Conservation (phyloP, 2,329 filamentous ascomycete genomes). For the Phyllosticta citriasiana region DNA sequence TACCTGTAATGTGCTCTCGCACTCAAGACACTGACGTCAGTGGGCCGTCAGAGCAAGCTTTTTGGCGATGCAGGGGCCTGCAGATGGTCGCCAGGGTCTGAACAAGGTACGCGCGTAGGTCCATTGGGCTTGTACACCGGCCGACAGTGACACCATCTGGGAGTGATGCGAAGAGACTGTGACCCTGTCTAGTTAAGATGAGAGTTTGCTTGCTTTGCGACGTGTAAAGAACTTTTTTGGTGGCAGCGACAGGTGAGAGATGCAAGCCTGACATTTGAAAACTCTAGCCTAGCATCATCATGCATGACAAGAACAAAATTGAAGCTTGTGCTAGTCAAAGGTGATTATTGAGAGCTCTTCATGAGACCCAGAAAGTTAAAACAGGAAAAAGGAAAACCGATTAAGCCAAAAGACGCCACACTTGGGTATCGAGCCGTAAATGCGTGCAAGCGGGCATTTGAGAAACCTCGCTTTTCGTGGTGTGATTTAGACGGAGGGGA, state of each 20-base stretch:
- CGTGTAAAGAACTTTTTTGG: background rate
- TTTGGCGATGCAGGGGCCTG: background rate
- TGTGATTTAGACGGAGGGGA: background rate
- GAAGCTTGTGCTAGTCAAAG: background rate
- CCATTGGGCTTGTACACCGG: background rate
- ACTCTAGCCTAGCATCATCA: background rate
- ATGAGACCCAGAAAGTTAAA: background rate
- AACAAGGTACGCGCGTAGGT: background rate
- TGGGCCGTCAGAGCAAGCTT: background rate
- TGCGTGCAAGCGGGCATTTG: background rate
- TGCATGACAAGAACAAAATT: background rate
- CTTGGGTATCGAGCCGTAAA: background rate
- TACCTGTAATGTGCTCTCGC: background rate
- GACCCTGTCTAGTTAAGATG: too few species aligned
- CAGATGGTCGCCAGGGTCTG: background rate
- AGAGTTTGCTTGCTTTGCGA: background rate
- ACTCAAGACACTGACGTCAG: background rate
- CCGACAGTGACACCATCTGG: background rate
- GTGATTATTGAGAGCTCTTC: background rate
- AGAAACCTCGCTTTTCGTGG: background rate
- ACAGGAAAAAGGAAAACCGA: background rate
- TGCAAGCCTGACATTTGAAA: background rate
- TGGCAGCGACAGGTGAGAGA: background rate
- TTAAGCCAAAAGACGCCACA: background rate
- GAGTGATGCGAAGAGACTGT: too few species aligned